These are phyloP conservation scores for Cyberlindnera japonica DNA, from an alignment of 805 yeast species.

Conservation along the genomic window DNA sequence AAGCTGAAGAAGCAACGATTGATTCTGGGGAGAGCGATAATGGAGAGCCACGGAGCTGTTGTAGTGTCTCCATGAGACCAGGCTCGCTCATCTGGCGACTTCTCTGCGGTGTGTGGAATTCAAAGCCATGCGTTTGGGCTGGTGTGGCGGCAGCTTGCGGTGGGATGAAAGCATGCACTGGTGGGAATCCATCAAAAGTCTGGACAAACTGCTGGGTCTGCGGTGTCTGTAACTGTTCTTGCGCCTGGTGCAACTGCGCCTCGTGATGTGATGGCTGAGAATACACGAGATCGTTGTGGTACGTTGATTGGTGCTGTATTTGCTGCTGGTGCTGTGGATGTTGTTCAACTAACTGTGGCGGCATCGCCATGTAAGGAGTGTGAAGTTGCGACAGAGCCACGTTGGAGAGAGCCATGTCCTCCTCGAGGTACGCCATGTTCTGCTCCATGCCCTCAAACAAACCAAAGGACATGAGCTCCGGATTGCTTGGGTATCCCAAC, in stretches of 20 bases:
- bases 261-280: not conserved
- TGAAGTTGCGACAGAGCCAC: not conserved
- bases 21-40: conserved; percentile 21
- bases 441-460: conserved; percentile 11
- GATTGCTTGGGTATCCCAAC: conserved; percentile 3
- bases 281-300: not conserved
- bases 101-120: conserved; percentile 13
- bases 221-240: conserved; percentile 1
- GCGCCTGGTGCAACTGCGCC: not conserved
- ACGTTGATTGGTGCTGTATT: not conserved
- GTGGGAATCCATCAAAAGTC: conserved; percentile 18
- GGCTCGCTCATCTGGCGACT: conserved; percentile 17
- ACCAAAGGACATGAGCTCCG: conserved; percentile 3
- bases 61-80: conserved; percentile 8
- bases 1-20: conserved; percentile 6
- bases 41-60: conserved; percentile 10
- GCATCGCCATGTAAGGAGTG: conserved; percentile 1
- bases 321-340: not conserved
- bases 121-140: not conserved
- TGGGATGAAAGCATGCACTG: conserved; percentile 21
- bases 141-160: conserved; percentile 9
- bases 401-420: not conserved
- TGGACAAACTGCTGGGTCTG: conserved; percentile 1
- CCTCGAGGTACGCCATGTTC: conserved; percentile 14
- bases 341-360: not conserved